Evolutionary conservation across 805 yeast species (phyloP).

Genomic region (Starmerella gropengiesseri): DNA sequence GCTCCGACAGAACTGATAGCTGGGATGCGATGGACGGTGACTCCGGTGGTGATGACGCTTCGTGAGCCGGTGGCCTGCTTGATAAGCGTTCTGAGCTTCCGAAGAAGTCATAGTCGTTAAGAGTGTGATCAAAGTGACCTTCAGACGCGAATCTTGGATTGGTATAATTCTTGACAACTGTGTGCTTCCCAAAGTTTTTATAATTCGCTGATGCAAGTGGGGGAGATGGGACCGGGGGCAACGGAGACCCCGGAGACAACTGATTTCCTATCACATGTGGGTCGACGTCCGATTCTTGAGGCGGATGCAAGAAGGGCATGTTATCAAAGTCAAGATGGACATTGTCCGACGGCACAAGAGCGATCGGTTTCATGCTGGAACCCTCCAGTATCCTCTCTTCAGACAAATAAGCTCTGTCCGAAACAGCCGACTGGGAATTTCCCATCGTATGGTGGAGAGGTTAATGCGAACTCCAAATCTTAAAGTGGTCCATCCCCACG

Average conservation of each 20-base stretch:
- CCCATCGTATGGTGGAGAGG: constrained; percentile 2
- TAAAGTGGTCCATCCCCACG: background rate
- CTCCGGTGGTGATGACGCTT: background rate
- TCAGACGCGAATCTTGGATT: background rate
- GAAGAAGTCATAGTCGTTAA: background rate
- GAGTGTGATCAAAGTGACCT: constrained; percentile 2
- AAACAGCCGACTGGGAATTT: background rate
- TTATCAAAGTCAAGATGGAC: constrained; percentile 12
- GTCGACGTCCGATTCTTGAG: background rate
- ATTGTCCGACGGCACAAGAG: background rate
- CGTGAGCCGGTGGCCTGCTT: background rate
- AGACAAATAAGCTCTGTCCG: no score
- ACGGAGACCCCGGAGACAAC: constrained; percentile 1
- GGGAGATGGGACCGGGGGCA: constrained; percentile 4
- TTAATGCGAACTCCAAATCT: background rate
- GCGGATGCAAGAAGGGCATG: constrained; percentile 14
- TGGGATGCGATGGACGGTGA: constrained; percentile 14
- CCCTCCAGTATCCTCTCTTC: no score
- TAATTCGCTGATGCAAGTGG: background rate
- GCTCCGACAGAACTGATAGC: constrained; percentile 12
- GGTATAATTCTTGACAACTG: background rate
- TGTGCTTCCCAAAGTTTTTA: constrained; percentile 1
- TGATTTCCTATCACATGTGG: background rate
- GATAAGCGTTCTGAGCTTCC: background rate
- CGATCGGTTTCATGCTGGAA: no score